Evolutionary conservation across 1,139 yeast species (phyloP).

Genomic region (Geotrichum siamense): DNA sequence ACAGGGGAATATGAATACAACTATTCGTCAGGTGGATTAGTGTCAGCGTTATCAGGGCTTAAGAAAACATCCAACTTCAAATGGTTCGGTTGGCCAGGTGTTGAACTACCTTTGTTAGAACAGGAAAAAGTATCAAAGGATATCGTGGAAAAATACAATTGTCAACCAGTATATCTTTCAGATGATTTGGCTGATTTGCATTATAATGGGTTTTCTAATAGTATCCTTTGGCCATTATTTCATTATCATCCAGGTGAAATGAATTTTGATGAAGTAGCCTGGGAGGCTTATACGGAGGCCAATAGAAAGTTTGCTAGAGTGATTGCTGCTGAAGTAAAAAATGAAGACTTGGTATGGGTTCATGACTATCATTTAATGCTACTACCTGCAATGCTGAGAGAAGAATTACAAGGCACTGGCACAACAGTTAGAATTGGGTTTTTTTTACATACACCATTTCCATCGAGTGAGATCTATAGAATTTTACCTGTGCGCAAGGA

Average conservation of each 20-base stretch:
- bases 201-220: conserved; percentile 85
- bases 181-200: conserved; percentile 92
- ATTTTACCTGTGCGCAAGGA: conserved; percentile 93
- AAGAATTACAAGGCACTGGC: conserved; percentile 44
- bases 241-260: conserved; percentile 99
- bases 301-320: conserved; percentile 73
- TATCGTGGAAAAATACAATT: conserved; percentile 68
- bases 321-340: conserved; percentile 63
- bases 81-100: conserved; percentile 98
- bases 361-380: conserved; percentile 97
- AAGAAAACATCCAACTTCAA: conserved; percentile 80
- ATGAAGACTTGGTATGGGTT: conserved; percentile 91
- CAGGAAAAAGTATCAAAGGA: conserved; percentile 63
- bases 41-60: conserved; percentile 89
- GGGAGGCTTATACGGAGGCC: conserved; percentile 98
- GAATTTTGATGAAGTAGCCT: conserved; percentile 94
- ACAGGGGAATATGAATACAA: conserved; percentile 58
- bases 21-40: conserved; percentile 97
- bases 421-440: conserved; percentile 76
- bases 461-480: conserved; percentile 90
- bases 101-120: conserved; percentile 76
- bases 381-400: conserved; percentile 81
- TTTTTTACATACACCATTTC: conserved; percentile 97
- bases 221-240: conserved; percentile 93
- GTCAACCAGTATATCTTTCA: conserved; percentile 80